These are phyloP conservation scores for Oidiodendron maius DNA, from an alignment of 495 filamentous ascomycete species.

Conservation along the genomic window DNA sequence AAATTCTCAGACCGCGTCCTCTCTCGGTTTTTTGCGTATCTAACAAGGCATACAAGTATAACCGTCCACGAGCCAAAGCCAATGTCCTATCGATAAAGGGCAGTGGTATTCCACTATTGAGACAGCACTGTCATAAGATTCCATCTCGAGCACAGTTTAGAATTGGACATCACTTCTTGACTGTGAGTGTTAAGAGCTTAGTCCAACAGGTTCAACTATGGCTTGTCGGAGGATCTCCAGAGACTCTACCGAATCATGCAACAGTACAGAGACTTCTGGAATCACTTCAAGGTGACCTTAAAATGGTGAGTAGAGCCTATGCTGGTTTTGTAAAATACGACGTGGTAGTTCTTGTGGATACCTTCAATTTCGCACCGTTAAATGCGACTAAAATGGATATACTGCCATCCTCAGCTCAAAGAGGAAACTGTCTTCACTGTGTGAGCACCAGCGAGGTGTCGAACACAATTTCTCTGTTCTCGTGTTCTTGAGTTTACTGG, in stretches of 20 bases:
- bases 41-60: conserved; percentile 19
- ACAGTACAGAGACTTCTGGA: background rate
- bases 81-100: conserved; percentile 4
- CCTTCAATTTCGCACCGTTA: too few relatives aligned
- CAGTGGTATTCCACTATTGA: conserved; percentile 23
- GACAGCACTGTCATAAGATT: conserved; percentile 19
- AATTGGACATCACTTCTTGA: conserved; percentile 15
- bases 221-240: background rate
- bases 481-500: too few relatives aligned
- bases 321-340: background rate
- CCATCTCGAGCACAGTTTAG: conserved; percentile 16
- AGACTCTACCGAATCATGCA: conserved; percentile 2
- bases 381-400: too few relatives aligned
- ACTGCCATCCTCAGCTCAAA: too few relatives aligned
- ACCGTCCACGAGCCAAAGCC: conserved; percentile 6
- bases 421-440: too few relatives aligned
- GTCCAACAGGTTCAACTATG: conserved; percentile 3
- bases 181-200: conserved; percentile 8
- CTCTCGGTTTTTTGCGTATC: conserved; percentile 25
- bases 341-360: background rate
- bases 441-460: too few relatives aligned
- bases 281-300: conserved; percentile 1
- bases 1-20: conserved; percentile 1
- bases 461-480: too few relatives aligned
- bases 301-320: background rate